Evolutionary conservation across 768 basidiomycete species (phyloP).

Genomic region (Tephrocybe sp.): DNA sequence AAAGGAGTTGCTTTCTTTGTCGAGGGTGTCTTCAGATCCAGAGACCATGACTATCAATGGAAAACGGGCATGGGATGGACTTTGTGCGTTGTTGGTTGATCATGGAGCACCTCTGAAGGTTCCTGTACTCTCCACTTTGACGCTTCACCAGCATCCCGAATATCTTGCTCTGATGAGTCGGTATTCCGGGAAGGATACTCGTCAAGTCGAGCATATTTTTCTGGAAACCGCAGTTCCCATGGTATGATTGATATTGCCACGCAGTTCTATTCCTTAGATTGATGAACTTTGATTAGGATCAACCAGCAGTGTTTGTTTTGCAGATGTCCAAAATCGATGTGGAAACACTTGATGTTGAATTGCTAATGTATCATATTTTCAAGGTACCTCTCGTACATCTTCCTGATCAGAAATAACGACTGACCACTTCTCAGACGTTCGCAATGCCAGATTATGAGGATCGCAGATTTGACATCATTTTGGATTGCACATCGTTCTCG

Average conservation of each 20-base stretch:
- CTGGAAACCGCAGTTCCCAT: conserved; percentile 47
- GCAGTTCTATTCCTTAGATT: not conserved
- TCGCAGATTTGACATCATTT: conserved; percentile 65
- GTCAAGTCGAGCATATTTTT: conserved; percentile 68
- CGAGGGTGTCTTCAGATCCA: conserved; percentile 57
- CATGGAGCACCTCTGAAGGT: conserved; percentile 68
- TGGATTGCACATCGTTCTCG: conserved; percentile 82
- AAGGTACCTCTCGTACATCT: conserved; percentile 43
- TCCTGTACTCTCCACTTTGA: conserved; percentile 53
- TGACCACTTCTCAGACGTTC: conserved; percentile 42
- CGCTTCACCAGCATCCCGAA: conserved; percentile 56
- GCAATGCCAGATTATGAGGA: conserved; percentile 45
- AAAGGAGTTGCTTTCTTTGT: conserved; percentile 77
- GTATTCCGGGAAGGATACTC: conserved; percentile 57
- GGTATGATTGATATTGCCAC: conserved; percentile 34
- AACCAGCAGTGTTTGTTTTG: conserved; percentile 62
- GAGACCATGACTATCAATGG: conserved; percentile 58
- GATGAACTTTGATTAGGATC: conserved; percentile 24
- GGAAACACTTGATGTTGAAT: conserved; percentile 75
- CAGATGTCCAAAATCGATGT: conserved; percentile 72
- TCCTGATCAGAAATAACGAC: not conserved
- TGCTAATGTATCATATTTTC: conserved; percentile 77
- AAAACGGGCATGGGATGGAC: conserved; percentile 81
- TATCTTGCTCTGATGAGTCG: conserved; percentile 69
- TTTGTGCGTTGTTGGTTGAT: conserved; percentile 80